Evolutionary conservation across 768 basidiomycete species (phyloP).

Genomic region (Tulasnella sp.): DNA sequence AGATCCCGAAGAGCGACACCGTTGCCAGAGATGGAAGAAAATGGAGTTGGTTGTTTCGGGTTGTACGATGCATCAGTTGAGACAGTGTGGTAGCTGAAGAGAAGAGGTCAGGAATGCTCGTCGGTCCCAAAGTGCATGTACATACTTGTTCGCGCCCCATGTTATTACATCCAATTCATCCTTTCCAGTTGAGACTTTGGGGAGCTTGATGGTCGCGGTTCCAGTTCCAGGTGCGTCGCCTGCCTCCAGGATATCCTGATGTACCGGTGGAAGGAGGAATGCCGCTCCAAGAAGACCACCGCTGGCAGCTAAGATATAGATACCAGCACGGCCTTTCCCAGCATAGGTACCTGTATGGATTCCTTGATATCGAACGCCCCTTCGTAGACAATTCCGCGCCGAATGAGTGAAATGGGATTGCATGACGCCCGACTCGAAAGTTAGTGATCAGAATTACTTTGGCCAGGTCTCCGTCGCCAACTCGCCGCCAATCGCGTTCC

Average conservation of each 20-base stretch:
- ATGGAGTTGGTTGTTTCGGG: neutral
- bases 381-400: too few species aligned
- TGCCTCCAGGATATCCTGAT: constrained; percentile 2
- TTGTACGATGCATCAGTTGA: neutral
- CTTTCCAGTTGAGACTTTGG: neutral
- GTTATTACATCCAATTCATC: constrained; percentile 40
- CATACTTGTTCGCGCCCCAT: constrained; percentile 70
- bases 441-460: too few species aligned
- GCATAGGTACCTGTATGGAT: neutral
- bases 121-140: neutral
- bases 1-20: constrained; percentile 60
- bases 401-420: too few species aligned
- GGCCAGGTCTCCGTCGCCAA: neutral
- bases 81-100: neutral
- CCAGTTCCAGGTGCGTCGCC: neutral
- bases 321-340: neutral
- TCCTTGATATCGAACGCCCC: too few species aligned
- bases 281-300: neutral
- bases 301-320: neutral
- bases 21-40: constrained; percentile 42
- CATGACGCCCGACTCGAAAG: too few species aligned
- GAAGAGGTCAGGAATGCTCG: neutral
- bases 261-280: neutral
- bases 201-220: neutral
- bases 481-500: constrained; percentile 11